phyloP scores from a whole-genome alignment of 192 early-diverging fungal genomes.

The Funneliformis geosporum region DNA sequence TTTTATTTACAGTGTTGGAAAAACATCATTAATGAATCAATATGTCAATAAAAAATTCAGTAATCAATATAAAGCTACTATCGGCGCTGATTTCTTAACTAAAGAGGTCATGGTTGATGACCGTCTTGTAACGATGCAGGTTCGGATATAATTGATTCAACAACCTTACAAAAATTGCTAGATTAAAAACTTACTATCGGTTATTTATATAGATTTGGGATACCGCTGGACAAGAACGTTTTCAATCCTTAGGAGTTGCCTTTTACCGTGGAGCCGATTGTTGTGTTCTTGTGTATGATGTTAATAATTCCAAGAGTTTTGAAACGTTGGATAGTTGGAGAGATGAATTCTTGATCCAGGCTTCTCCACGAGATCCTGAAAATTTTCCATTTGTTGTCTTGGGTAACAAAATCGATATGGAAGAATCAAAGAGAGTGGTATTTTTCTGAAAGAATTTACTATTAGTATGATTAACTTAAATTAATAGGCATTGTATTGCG shows the following conservation, averaged over 20 bases:
- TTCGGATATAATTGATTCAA: constrained; percentile 34
- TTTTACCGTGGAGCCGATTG: constrained; percentile 99
- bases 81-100: constrained; percentile 98
- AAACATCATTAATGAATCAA: constrained; percentile 99
- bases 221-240: constrained; percentile 98
- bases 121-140: constrained; percentile 92
- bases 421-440: constrained; percentile 89
- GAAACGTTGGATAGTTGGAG: constrained; percentile 97
- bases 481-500: neutral
- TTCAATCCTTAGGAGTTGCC: constrained; percentile 97
- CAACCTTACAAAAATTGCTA: neutral
- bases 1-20: constrained; percentile 75
- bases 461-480: neutral
- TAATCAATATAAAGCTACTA: constrained; percentile 98
- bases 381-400: constrained; percentile 99
- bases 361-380: constrained; percentile 90
- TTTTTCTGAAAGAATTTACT: neutral
- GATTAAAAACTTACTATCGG: constrained; percentile 6
- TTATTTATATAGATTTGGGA: constrained; percentile 82
- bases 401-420: constrained; percentile 99
- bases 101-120: constrained; percentile 96
- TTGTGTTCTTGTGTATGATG: constrained; percentile 96
- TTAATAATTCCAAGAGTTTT: constrained; percentile 92
- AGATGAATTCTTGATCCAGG: constrained; percentile 98
- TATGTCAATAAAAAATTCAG: constrained; percentile 97